Evolutionary conservation across 176 grass and related monocot genomes (phyloP), one percentile per base, ranked within the genome.

Genomic region (Oryza meridionalis): DNA sequence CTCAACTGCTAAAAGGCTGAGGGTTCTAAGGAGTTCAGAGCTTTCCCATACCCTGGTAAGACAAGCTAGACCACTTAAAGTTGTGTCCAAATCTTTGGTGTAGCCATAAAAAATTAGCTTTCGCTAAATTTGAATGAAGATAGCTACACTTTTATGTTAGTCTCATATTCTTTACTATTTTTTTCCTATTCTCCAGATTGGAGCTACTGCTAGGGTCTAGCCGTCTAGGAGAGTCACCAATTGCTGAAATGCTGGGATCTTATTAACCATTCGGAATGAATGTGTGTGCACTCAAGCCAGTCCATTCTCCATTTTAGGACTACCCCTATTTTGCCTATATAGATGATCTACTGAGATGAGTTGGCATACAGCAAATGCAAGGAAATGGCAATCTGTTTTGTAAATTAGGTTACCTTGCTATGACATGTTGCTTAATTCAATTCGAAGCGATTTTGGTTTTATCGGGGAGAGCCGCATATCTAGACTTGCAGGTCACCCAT

Each of bases 11-110:
- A 96, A 88, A 82, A 94, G 97, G 65, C 82, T 99, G 76, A 94
- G 97, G 78, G 91, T 99, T 89, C 67, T 96, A 58, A 99, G 82
- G 86, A 99, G 90, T 47, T 94, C 97, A 24, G 93, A 94, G 83
- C 81, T 99, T 90, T 80, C 82, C 40, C 75, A 73, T 67, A 75
- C 78, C 46, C 58, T 59, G 64, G 97, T 99, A 90, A 65, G 83
- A 59, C 51, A 38, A 64, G 5, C 71, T 50, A 24, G 35, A 72
- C 44, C 67, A 72, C 33, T 69, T 76, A 63, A 89, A 65, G 24
- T 76, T 7, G 16, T 31, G 14, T 43, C 38, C 51, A 79, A 72
- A 65, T 86, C 21, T 85, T 85, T 81, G 33, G 12, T 21, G 9
- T 16, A 67, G 65, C 37, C 14, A 25, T 46, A 73, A 26, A 72